Conservation (phyloP, 2,329 filamentous ascomycete genomes). For the Colletotrichum sublineola region DNA sequence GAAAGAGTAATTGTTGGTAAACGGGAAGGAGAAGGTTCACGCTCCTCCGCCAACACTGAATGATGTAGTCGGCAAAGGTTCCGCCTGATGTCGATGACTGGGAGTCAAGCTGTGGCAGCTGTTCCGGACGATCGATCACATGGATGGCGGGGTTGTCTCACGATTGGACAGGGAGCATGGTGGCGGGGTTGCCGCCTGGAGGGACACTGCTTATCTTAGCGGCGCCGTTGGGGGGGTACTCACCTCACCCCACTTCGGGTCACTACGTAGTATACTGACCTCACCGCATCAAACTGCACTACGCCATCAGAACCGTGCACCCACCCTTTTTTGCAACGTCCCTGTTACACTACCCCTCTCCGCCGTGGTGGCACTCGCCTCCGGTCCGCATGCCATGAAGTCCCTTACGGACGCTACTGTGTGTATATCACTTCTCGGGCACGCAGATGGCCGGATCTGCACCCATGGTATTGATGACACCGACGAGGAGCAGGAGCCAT, state of each 20-base stretch:
- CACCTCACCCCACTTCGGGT: no score
- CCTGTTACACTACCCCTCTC: no score
- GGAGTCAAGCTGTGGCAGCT: slow-evolving; percentile 42
- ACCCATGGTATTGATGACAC: no score
- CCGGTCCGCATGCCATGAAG: no score
- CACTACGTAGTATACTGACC: no score
- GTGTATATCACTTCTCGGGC: slow-evolving; percentile 9
- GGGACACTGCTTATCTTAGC: slow-evolving; percentile 43
- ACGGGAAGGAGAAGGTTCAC: slow-evolving; percentile 1
- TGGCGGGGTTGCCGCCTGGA: slow-evolving; percentile 38
- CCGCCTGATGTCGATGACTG: slow-evolving; percentile 40
- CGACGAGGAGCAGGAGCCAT: neutral
- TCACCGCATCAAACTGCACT: no score
- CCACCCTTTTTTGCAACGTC: no score
- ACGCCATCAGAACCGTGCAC: no score
- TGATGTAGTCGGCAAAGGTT: slow-evolving; percentile 35
- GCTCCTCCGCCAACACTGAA: slow-evolving; percentile 19
- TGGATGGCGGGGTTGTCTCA: slow-evolving; percentile 45
- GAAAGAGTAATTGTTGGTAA: slow-evolving; percentile 5
- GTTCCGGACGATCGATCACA: slow-evolving; percentile 44
- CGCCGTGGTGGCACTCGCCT: no score
- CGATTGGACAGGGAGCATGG: slow-evolving; percentile 38
- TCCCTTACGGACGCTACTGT: neutral
- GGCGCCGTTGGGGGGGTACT: neutral
- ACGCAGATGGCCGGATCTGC: neutral